Evolutionary conservation across 495 filamentous ascomycete genomes (phyloP).

Genomic region (Immersiella caudata): DNA sequence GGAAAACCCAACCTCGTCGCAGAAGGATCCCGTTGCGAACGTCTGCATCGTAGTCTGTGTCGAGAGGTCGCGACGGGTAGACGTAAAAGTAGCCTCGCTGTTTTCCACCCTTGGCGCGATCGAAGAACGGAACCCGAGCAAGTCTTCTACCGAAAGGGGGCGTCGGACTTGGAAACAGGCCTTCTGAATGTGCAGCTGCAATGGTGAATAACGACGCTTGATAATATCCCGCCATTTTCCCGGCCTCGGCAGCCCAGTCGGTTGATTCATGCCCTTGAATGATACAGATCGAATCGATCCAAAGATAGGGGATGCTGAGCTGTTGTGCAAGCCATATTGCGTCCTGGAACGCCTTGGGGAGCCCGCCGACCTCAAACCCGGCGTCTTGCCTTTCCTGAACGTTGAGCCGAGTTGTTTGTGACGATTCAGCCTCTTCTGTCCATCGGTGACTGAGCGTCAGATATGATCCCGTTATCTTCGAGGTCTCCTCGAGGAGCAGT

Average conservation of each 20-base stretch:
- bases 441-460: slow-evolving; percentile 2
- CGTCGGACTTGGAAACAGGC: background rate
- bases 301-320: background rate
- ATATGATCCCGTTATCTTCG: background rate
- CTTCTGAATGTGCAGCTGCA: background rate
- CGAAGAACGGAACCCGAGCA: background rate
- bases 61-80: background rate
- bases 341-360: background rate
- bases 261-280: background rate
- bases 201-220: background rate
- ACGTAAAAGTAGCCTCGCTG: slow-evolving; percentile 2
- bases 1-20: slow-evolving; percentile 4
- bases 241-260: background rate
- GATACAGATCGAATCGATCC: slow-evolving; percentile 5
- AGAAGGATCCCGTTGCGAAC: background rate
- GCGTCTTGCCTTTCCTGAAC: background rate
- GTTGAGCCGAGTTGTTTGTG: background rate
- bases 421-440: background rate
- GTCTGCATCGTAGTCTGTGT: slow-evolving; percentile 1
- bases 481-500: background rate
- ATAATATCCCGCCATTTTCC: slow-evolving; percentile 3
- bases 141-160: background rate
- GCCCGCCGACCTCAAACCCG: background rate
- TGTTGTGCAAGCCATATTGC: background rate
- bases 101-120: background rate